Conservation (phyloP, 768 basidiomycete species). For the Rhodotorula sphaerocarpa region DNA sequence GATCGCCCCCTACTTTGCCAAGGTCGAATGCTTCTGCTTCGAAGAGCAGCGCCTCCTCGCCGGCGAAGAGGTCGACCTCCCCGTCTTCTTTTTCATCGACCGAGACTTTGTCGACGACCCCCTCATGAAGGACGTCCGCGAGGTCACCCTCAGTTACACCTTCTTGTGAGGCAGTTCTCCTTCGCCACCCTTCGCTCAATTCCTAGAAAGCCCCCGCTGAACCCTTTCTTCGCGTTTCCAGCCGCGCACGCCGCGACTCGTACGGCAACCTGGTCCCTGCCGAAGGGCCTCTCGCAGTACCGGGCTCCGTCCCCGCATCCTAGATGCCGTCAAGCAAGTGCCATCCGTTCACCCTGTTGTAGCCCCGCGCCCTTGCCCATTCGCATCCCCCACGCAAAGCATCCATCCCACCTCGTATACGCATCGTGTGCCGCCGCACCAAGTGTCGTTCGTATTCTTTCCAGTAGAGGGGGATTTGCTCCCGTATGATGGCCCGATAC, state of each 20-base stretch:
- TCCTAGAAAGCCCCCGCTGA: no score
- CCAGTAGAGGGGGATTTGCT: no score
- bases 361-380: no score
- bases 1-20: slow-evolving; percentile 97
- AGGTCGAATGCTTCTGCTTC: slow-evolving; percentile 99
- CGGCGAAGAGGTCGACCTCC: slow-evolving; percentile 95
- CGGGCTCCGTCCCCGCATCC: slow-evolving; percentile 15
- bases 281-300: slow-evolving; percentile 29
- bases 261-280: slow-evolving; percentile 38
- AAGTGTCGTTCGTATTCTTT: no score
- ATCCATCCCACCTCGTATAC: no score
- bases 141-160: slow-evolving; percentile 89
- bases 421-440: no score
- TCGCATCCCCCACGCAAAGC: neutral
- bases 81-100: slow-evolving; percentile 96
- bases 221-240: neutral
- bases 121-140: slow-evolving; percentile 71
- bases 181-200: no score
- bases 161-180: slow-evolving; percentile 58
- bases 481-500: no score
- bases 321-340: slow-evolving; percentile 6
- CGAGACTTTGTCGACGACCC: slow-evolving; percentile 93
- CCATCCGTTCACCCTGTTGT: no score
- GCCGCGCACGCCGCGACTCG: slow-evolving; percentile 36
- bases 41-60: slow-evolving; percentile 94